Conservation (phyloP, 2,329 filamentous ascomycete genomes). For the Colletotrichum brevisporum region DNA sequence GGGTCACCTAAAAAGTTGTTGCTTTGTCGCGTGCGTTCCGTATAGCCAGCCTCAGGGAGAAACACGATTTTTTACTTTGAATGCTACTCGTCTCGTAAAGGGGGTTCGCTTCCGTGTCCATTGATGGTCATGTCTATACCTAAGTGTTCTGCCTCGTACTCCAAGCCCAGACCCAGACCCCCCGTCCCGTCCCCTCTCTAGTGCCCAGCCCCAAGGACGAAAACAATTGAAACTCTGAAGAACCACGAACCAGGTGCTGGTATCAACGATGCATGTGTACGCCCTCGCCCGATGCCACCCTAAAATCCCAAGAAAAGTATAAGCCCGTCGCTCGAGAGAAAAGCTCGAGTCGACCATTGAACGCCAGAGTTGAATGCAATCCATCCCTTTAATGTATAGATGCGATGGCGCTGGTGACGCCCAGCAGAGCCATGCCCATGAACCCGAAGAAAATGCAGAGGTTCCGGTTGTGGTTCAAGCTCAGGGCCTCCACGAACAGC, state of each 20-base stretch:
- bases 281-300: conserved; percentile 9
- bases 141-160: too few relatives aligned
- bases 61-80: too few relatives aligned
- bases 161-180: too few relatives aligned
- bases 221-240: too few relatives aligned
- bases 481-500: conserved; percentile 88
- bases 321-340: conserved; percentile 13
- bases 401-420: conserved; percentile 78
- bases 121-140: too few relatives aligned
- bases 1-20: conserved; percentile 32
- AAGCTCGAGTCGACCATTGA: background rate
- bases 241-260: too few relatives aligned
- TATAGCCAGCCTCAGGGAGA: too few relatives aligned
- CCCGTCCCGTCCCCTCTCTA: too few relatives aligned
- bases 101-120: too few relatives aligned
- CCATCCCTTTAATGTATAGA: conserved; percentile 31
- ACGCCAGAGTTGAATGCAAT: background rate
- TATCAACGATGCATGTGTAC: background rate
- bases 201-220: too few relatives aligned
- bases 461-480: conserved; percentile 83
- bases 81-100: too few relatives aligned
- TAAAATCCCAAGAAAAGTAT: conserved; percentile 12
- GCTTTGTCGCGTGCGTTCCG: background rate
- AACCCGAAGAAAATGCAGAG: conserved; percentile 87
- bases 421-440: conserved; percentile 88